Conservation (phyloP, 1,284 basidiomycete genomes). For the Malassezia sympodialis region DNA sequence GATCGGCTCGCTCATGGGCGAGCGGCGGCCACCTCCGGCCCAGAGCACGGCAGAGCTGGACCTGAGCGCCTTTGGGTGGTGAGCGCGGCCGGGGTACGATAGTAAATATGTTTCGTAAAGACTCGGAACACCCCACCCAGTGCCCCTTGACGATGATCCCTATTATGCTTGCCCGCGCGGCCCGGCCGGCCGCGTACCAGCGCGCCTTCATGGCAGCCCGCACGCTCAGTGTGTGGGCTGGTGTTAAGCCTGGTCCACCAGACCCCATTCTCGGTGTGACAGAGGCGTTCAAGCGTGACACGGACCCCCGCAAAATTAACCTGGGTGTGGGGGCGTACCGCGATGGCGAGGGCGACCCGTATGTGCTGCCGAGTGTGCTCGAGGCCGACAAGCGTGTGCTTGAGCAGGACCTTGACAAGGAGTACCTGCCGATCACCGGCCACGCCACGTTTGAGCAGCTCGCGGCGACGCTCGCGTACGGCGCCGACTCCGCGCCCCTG, state of each 20-base stretch:
- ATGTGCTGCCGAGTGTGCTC: slow-evolving; percentile 53
- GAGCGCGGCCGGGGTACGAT: background rate
- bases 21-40: slow-evolving; percentile 4
- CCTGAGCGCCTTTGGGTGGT: slow-evolving; percentile 17
- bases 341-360: slow-evolving; percentile 50
- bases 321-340: slow-evolving; percentile 57
- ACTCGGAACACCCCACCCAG: background rate
- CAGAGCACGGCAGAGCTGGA: slow-evolving; percentile 19
- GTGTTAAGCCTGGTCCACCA: slow-evolving; percentile 76
- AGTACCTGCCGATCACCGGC: slow-evolving; percentile 94
- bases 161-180: background rate
- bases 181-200: background rate
- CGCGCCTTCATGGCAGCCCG: background rate
- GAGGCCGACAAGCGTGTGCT: slow-evolving; percentile 77
- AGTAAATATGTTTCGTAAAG: background rate
- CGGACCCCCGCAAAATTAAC: slow-evolving; percentile 73
- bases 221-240: slow-evolving; percentile 62
- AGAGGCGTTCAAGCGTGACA: slow-evolving; percentile 74
- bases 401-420: slow-evolving; percentile 72
- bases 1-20: slow-evolving; percentile 10
- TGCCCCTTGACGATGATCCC: background rate
- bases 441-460: slow-evolving; percentile 76
- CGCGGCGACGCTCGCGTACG: slow-evolving; percentile 85
- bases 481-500: slow-evolving; percentile 60
- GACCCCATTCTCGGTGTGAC: slow-evolving; percentile 91